Base-by-base conservation (phyloP, 2,329 filamentous ascomycete genomes). In the Arthrinium puccinioides region DNA sequence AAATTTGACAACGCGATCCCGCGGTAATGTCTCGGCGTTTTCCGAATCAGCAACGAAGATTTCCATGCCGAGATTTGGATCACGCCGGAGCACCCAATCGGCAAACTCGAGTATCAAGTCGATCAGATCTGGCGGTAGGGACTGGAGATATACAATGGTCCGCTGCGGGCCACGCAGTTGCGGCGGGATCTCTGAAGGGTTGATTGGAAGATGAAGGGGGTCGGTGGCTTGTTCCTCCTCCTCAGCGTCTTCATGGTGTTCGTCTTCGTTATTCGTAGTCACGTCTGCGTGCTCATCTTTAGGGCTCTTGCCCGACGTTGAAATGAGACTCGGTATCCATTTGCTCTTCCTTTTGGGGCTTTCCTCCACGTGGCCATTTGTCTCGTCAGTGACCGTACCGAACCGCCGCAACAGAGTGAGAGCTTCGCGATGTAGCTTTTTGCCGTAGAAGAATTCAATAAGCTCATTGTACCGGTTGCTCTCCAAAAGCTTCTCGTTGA, bases 381-480 rank as follows among this genome's bases (percentile, higher is more conserved):
- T 66, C 41, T 66, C 60, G 6, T 42, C 37, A 10, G 34, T 20
- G 3, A 34, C 40, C 10, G 50, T 50, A 15, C 90, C 90, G 49
- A 96, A 96, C 45, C 82, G 84, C 48, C 78, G 76, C 1, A 98
- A 71, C 21, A 96, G 66, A 46, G 87, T 84, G 14, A 98, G 65
- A 0, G 92, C 90, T 53, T 94, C 82, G 14, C 82, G 79, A 60
- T 98, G 92, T 27, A 97, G 72, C 58, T 84, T 89, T 65, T 98
- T 98, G 45, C 92, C 92, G 52, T 94, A 87, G 48, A 97, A 81
- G 56, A 98, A 98, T 58, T 97, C 90, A n/a, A 98, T 88, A 2
- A 98, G 69, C 62, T 97, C 90, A 36, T 83, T 90, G 60, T 94
- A 96, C 21, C 89, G 79, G 40, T 85, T 85, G 27, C 82, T 87